Evolutionary conservation across 2,329 filamentous ascomycete genomes (phyloP).

Genomic region (Aspergillus intermedius): DNA sequence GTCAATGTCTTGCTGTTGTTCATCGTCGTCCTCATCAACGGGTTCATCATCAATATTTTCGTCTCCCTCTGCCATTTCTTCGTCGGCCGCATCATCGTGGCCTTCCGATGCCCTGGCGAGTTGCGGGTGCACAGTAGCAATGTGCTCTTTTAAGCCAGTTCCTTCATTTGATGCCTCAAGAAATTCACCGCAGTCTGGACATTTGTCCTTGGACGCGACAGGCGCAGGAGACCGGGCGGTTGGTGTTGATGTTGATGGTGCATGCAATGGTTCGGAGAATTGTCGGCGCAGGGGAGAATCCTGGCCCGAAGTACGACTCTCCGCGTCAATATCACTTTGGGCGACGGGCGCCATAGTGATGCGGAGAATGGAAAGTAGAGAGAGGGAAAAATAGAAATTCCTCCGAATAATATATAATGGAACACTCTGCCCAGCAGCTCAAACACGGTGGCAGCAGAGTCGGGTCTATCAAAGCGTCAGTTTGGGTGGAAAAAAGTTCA

Average conservation of each 20-base stretch:
- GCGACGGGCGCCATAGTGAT: conserved; percentile 28
- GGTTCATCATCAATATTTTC: conserved; percentile 12
- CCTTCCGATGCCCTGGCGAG: conserved; percentile 17
- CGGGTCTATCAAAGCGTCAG: conserved; percentile 6
- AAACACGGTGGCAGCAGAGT: neutral
- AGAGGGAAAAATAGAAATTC: neutral
- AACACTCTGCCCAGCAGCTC: too few species aligned
- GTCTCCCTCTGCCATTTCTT: conserved; percentile 13
- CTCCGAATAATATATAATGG: too few species aligned
- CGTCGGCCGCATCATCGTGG: conserved; percentile 20
- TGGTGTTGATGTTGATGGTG: conserved; percentile 29
- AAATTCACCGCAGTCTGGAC: conserved; percentile 31
- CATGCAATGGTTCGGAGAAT: conserved; percentile 32
- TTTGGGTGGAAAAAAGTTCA: conserved; percentile 5
- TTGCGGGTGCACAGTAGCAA: conserved; percentile 28
- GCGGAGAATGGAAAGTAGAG: neutral
- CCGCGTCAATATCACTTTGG: conserved; percentile 28
- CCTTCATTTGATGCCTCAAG: conserved; percentile 23
- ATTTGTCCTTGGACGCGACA: conserved; percentile 23
- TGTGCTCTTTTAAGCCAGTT: conserved; percentile 28
- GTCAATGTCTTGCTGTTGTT: conserved; percentile 13
- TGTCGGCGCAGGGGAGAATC: conserved; percentile 32
- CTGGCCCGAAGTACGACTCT: conserved; percentile 32
- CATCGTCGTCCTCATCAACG: conserved; percentile 10
- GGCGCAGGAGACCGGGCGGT: conserved; percentile 29